phyloP scores from a whole-genome alignment of 163 green algal genomes.

The Coccomyxa subellipsoidea region DNA sequence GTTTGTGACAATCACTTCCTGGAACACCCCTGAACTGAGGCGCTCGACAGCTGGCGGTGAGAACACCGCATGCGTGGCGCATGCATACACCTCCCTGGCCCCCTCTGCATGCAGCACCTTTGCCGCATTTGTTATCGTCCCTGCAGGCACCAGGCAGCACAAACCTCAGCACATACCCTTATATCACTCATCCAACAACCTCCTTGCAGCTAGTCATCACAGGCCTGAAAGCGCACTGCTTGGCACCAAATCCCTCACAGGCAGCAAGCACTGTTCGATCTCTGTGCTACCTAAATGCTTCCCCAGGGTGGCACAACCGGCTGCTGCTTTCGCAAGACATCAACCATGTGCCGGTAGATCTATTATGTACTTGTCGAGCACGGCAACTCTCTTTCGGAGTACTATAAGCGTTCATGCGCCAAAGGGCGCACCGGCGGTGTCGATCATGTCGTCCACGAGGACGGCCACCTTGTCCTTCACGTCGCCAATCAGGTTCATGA shows the following conservation, averaged over 20 bases:
- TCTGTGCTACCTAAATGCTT: no score
- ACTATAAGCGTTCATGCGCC: background rate
- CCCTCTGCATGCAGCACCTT: conserved; percentile 83
- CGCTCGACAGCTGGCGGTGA: conserved; percentile 91
- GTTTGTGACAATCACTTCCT: conserved; percentile 98
- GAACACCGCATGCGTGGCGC: conserved; percentile 96
- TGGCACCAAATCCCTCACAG: no score
- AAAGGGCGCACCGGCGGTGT: conserved; percentile 74
- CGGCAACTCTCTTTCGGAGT: no score
- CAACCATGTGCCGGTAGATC: no score
- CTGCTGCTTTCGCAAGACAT: no score
- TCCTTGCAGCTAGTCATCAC: no score
- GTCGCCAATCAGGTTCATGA: conserved; percentile 99
- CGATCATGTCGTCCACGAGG: conserved; percentile 99
- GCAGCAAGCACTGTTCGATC: no score
- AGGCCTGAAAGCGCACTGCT: no score
- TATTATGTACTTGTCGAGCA: no score
- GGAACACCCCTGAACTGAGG: conserved; percentile 83
- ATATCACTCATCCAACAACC: no score
- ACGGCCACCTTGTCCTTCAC: conserved; percentile 97
- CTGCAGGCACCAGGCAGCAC: conserved; percentile 23
- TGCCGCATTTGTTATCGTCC: conserved; percentile 96
- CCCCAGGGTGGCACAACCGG: no score
- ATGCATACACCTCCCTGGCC: conserved; percentile 91
- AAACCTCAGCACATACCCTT: background rate